phyloP scores from a whole-genome alignment of 2,329 filamentous ascomycete species.

The Cucurbitaria berberidis region DNA sequence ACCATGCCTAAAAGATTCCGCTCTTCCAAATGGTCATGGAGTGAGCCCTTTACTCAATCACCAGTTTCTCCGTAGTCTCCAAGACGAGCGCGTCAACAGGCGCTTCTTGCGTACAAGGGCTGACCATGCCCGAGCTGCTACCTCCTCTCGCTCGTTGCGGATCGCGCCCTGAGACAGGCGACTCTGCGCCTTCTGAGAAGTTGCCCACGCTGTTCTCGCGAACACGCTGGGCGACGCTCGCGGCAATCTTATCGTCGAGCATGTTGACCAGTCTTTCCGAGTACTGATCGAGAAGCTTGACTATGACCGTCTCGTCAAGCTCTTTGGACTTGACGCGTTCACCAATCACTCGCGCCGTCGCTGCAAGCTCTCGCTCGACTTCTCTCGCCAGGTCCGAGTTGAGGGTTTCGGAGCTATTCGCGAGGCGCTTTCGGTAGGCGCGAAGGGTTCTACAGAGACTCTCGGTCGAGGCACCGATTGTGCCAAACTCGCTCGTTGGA shows the following conservation, averaged over 20 bases:
- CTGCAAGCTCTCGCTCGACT: constrained; percentile 63
- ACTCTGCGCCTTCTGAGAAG: constrained; percentile 25
- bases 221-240: constrained; percentile 45
- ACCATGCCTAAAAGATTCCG: neutral
- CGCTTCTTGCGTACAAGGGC: constrained; percentile 4
- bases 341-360: constrained; percentile 53
- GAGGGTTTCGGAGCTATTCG: constrained; percentile 55
- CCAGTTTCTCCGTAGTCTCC: constrained; percentile 17
- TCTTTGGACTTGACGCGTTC: constrained; percentile 50
- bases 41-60: constrained; percentile 3
- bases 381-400: constrained; percentile 57
- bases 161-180: constrained; percentile 11
- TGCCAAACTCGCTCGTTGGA: constrained; percentile 42
- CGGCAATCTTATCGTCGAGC: constrained; percentile 71
- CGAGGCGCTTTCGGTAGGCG: constrained; percentile 65
- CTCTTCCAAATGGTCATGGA: neutral
- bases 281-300: constrained; percentile 74
- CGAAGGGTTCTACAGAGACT: constrained; percentile 63
- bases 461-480: constrained; percentile 55
- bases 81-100: constrained; percentile 7
- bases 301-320: constrained; percentile 52
- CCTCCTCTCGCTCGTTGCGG: constrained; percentile 11
- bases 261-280: constrained; percentile 73
- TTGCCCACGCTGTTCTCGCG: constrained; percentile 43
- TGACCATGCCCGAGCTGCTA: constrained; percentile 6